These are phyloP conservation scores for Collybia mongolica DNA, from an alignment of 768 basidiomycete genomes.

Conservation along the genomic window DNA sequence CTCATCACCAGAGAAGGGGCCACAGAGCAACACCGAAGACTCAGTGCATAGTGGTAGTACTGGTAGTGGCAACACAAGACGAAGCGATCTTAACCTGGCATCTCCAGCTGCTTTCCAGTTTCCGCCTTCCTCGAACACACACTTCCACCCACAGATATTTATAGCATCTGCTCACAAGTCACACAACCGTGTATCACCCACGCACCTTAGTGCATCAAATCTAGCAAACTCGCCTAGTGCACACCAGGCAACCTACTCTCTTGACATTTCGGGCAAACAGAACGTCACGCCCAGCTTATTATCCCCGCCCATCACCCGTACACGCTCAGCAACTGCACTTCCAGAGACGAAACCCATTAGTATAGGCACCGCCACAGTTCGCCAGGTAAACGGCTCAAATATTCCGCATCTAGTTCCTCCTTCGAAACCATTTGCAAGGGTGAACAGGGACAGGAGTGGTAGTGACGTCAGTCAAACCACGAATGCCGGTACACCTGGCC, in stretches of 20 bases:
- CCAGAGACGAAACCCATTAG: slow-evolving; percentile 20
- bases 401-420: slow-evolving; percentile 35
- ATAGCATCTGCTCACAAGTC: slow-evolving; percentile 14
- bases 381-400: slow-evolving; percentile 12
- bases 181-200: slow-evolving; percentile 27
- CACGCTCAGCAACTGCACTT: slow-evolving; percentile 43
- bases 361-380: slow-evolving; percentile 7
- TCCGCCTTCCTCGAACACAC: slow-evolving; percentile 24
- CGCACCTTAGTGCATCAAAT: slow-evolving; percentile 25
- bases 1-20: slow-evolving; percentile 31
- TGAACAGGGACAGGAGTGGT: slow-evolving; percentile 44
- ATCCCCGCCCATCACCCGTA: slow-evolving; percentile 34
- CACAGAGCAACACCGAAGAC: slow-evolving; percentile 38
- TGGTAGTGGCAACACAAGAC: slow-evolving; percentile 10
- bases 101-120: slow-evolving; percentile 44
- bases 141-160: slow-evolving; percentile 17
- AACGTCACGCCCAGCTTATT: slow-evolving; percentile 20
- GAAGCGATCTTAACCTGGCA: slow-evolving; percentile 25
- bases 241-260: slow-evolving; percentile 59
- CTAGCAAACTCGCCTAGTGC: slow-evolving; percentile 26
- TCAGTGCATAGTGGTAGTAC: slow-evolving; percentile 4
- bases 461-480: slow-evolving; percentile 39
- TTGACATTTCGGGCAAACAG: slow-evolving; percentile 42
- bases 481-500: slow-evolving; percentile 46
- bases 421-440: slow-evolving; percentile 41